Evolutionary conservation across 1,284 basidiomycete species (phyloP), one percentile per base, ranked within the genome.

Genomic region (Melampsora abietis-canadensis): DNA sequence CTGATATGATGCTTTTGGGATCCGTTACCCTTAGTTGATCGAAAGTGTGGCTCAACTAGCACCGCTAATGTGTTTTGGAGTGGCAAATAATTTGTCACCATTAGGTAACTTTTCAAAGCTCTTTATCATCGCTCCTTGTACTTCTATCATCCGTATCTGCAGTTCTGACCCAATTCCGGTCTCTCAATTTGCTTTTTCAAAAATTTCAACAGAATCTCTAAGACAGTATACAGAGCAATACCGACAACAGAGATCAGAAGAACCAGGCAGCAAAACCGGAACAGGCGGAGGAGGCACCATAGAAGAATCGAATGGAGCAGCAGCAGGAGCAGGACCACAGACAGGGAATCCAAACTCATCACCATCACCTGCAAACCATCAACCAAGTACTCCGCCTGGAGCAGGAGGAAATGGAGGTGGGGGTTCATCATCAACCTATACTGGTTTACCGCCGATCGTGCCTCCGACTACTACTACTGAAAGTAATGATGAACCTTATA

Each of bases 21-120:
- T n/a, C 7, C n/a, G 30, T 27, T 64, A n/a, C 40, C 15, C 59
- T 21, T 61, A 74, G 70, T 61, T 74, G n/a, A 74, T 74, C 21
- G 70, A 74, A 61, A 61, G 70, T 19, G 70, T 74, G 7, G 44
- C 37, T 66, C 70, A 74, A 66, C 27, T 74, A 21, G 64, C 24
- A 21, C 70, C 70, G 4, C 46, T 74, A 31, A 74, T 74, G 70
- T 7, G 44, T 27, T 74, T 74, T 66, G 64, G 51, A 15, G 51
- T 66, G 1, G 70, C 59, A 7, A 59, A 74, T 57, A 74, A 61
- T 48, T 15, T 74, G 17, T 44, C 70, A n/a, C 70, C 70, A 5
- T 47, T 61, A 19, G 70, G 70, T 74, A 46, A 44, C 47, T 60
- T 31, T 51, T 31, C 21, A 27, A 24, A 1, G 21, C 63, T 40